Base-by-base conservation (phyloP, 2,329 filamentous ascomycete genomes). In the Penicillium digitatum region DNA sequence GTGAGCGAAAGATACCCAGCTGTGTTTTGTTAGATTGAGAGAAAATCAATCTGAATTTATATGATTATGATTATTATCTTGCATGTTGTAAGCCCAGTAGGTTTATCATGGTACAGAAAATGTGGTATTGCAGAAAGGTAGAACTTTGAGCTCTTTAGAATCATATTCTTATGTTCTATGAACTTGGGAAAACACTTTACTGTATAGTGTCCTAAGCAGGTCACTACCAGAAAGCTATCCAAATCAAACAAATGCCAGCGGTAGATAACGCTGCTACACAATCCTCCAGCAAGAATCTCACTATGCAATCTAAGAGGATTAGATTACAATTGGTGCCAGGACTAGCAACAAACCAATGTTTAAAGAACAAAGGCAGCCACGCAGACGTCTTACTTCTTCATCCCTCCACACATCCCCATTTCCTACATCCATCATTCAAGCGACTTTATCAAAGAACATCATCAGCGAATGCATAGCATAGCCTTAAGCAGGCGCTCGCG, bases 1-100 rank as follows among this genome's bases (percentile, higher is more conserved):
- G 14, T 16, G 45, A 48, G 50, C 50, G 43, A 40, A 53, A 43
- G 52, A 54, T 54, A 54, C 52, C 52, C 52, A 32, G 12, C 27
- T 20, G 47, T 27, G 27, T 49, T 49, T 34, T 42, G 20, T 29
- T 31, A 31, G 11, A 38, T 39, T 35, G 31, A 52, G 37, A 47
- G 11, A 47, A 11, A 14, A 27, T 29, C 12, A 29, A 35, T 6
- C 6, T 18, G n/a, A 48, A 20, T 14, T 26, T 38, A 16, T 20
- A 32, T 31, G 35, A 24, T 34, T 20, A 32, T 31, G 35, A 24
- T 34, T 50, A 50, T 12, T 16, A 10, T 29, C 12, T 18, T 12
- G 40, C 5, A 43, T 12, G 16, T 42, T 12, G 10, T 42, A 42
- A 12, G 12, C 22, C 3, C 22, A 24, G 12, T 16, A 39, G 20